Evolutionary conservation across 2,329 filamentous ascomycete genomes (phyloP), one percentile per base, ranked within the genome.

Genomic region (Monosporascus sp.): DNA sequence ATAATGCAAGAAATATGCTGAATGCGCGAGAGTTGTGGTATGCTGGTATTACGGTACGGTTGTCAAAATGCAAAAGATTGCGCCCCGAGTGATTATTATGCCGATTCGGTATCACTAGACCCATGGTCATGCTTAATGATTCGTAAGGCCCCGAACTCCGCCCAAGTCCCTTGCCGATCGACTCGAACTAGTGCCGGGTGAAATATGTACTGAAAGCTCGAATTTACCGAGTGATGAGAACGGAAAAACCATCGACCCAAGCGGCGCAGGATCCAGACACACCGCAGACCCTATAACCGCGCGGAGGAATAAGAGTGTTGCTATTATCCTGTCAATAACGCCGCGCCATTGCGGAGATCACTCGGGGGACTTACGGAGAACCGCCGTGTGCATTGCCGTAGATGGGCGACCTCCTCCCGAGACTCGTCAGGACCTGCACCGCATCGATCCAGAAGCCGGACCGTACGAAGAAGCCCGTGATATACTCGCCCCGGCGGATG

Each of bases 221-320:
- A 34, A 24, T 50, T 82, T 70, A 90, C 61, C 84, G 79, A 47
- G 83, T 84, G 62, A 91, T 88, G 63, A 97, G 84, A 52, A 96
- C 77, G 8, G 89, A 87, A 68, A 97, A 90, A 4, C 89, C 88
- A 68, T 96, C 90, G 22, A 97, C 74, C 90, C 90, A 96, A 48
- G 81, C 68, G 38, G 80, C 90, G 64, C 85, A 89, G 49, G 88
- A 89, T 52, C 94, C 94, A 11, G 89, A 88, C 57, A 97, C 80
- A 54, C 94, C 94, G 56, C 89, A 92, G 65, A 97, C 86, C 59
- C 80, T 89, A 72, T 94, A 97, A 48, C 93, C 93, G 60, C 88
- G 80, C 11, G 94, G 94, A 49, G 93, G 90, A 61, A 97, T 89
- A 55, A 99, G 78, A 36, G 86, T 94, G 69, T 92, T 87, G 57